These are phyloP conservation scores for Neoascochyta sp. DNA, from an alignment of 2,329 filamentous ascomycete species.

Conservation along the genomic window DNA sequence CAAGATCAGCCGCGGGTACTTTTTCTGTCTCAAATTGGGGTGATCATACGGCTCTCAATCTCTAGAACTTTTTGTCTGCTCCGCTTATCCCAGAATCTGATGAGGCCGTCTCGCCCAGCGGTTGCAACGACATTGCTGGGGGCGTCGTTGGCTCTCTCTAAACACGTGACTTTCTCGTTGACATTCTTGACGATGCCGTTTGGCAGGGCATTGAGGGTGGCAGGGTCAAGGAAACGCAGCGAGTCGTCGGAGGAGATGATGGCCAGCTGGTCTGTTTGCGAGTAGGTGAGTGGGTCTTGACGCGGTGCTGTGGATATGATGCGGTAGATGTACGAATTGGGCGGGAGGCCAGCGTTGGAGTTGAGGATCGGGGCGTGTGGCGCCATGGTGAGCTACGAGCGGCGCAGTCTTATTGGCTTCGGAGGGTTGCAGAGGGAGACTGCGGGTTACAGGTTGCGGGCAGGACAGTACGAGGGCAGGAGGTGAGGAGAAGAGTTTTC, in stretches of 20 bases:
- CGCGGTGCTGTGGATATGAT: conserved; percentile 33
- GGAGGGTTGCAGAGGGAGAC: not conserved
- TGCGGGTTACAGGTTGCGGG: not conserved
- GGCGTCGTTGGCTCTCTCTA: conserved; percentile 54
- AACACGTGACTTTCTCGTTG: conserved; percentile 62
- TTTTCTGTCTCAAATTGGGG: not conserved
- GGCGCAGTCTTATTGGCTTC: not conserved
- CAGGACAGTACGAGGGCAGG: conserved; percentile 2
- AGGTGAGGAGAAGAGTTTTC: conserved; percentile 13
- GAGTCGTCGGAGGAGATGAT: conserved; percentile 67
- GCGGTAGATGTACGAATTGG: conserved; percentile 40
- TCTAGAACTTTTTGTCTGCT: conserved; percentile 46
- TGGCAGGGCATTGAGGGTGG: conserved; percentile 52
- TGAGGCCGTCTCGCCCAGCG: conserved; percentile 66
- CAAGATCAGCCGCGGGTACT: conserved; percentile 17
- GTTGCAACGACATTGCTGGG: conserved; percentile 59
- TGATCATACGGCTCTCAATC: conserved; percentile 34
- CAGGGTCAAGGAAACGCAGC: conserved; percentile 63
- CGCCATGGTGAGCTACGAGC: conserved; percentile 22
- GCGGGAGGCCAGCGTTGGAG: conserved; percentile 26
- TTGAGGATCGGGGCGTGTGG: conserved; percentile 13
- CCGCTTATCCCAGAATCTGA: conserved; percentile 65
- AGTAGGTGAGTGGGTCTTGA: conserved; percentile 30
- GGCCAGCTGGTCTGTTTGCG: conserved; percentile 45
- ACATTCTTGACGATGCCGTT: conserved; percentile 49